Evolutionary conservation across 495 filamentous ascomycete species (phyloP).

Genomic region (Coniosporium apollinis): DNA sequence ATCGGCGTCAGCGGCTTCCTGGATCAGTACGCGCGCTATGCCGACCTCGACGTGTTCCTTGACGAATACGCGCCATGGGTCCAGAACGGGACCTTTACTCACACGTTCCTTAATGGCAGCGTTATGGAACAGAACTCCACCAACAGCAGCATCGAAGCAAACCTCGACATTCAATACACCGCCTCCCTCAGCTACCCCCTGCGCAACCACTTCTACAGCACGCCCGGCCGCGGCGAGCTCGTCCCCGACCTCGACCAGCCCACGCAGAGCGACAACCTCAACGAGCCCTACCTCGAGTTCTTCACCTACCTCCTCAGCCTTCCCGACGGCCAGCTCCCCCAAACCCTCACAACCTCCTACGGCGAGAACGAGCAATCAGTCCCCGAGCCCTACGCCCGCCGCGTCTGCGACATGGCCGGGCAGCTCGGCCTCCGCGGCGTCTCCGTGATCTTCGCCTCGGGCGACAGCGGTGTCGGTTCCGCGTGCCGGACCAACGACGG

Average conservation of each 20-base stretch:
- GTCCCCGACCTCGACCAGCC: constrained; percentile 20
- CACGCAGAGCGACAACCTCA: constrained; percentile 19
- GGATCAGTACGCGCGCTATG: constrained; percentile 25
- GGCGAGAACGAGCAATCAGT: constrained; percentile 24
- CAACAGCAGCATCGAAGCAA: too few species aligned
- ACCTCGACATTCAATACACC: constrained; percentile 29
- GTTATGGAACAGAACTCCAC: constrained; percentile 10
- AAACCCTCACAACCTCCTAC: constrained; percentile 25
- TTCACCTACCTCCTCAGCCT: constrained; percentile 19
- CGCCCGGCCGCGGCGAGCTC: constrained; percentile 22
- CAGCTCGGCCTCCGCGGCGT: constrained; percentile 22
- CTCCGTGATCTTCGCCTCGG: constrained; percentile 20
- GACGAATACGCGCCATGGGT: constrained; percentile 9
- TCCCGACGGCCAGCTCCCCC: constrained; percentile 16
- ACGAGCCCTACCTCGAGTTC: constrained; percentile 23
- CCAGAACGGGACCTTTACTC: too few species aligned
- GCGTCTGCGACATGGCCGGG: constrained; percentile 20
- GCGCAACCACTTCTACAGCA: constrained; percentile 17
- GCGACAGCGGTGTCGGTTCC: constrained; percentile 22
- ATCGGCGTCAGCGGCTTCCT: constrained; percentile 15
- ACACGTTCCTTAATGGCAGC: constrained; percentile 5
- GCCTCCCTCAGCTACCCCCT: constrained; percentile 19
- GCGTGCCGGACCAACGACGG: constrained; percentile 20
- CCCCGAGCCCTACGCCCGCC: constrained; percentile 17
- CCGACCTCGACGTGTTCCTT: constrained; percentile 16